Evolutionary conservation across 352 stramenopile species (phyloP), one percentile per base, ranked within the genome.

Genomic region (Blastocystis sp.): DNA sequence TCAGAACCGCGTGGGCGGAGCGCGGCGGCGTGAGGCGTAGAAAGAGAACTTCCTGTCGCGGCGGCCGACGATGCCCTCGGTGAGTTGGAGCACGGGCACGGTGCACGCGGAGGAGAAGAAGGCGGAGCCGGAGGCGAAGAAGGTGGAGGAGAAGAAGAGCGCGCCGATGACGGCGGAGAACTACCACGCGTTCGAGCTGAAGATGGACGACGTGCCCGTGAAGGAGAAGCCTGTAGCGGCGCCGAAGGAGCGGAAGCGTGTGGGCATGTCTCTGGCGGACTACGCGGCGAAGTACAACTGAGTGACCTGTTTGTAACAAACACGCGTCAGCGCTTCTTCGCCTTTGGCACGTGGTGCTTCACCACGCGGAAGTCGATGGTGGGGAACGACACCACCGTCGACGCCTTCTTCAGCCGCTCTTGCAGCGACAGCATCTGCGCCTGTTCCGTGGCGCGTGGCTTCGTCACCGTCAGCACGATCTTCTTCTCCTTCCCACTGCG

Each of bases 21-120:
- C 34, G 24, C 4, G n/a, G 24, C 3, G 42, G 24, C 2, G 38
- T 84, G n/a, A 84, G 21, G 34, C 21, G 19, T 68, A 84, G 74
- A 84, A 84, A 43, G 74, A 84, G 24, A 84, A 84, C 54, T 84
- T 70, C 34, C 57, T 84, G 74, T 84, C 74, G 45, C 74, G 74
- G 40, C 24, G 60, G 28, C 74, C 74, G 14, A 84, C 74, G 19
- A 57, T 84, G 48, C 74, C 74, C 28, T 84, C 74, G 38, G 74
- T 84, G 54, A 59, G 24, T 3, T 84, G 74, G 74, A 68, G 45
- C 54, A 84, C 74, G 10, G 74, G 74, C 68, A 64, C 74, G 34
- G 40, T 1, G 54, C n/a, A 84, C 28, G 34, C 68, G 60, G 74
- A 84, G 57, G 38, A 38, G 38, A 6, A 57, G n/a, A 54, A 84